Evolutionary conservation across 2,329 filamentous ascomycete genomes (phyloP), one percentile per base, ranked within the genome.

Genomic region (Spiromastix sp.): DNA sequence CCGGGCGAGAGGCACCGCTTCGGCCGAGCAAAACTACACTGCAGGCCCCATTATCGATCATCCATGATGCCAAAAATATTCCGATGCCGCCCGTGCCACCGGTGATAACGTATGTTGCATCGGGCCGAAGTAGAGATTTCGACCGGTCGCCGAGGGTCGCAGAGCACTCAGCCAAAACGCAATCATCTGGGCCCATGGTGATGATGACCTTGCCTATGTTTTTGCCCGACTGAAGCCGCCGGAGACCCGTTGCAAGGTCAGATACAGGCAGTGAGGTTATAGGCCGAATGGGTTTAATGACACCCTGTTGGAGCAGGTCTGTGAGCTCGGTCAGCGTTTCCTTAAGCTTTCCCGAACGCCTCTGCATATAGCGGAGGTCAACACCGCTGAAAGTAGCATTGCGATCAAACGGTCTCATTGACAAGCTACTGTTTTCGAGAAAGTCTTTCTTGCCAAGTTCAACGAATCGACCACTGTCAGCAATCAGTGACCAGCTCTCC

Each of bases 371-470:
- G 9, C 12, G 30, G 11, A 32, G 5, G 20, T 40, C 35, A 12
- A 40, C 12, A 4, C 15, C 17, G 12, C 18, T 22, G 36, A 63
- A 63, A 3, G 51, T 56, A 12, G 54, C 48, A 36, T 52, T 61
- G 4, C 50, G 46, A 4, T 48, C 39, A 29, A 71, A 70, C 0
- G 52, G 44, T 3, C 53, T 45, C 60, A 70, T 62, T 3, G 52
- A 52, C 3, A 70, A 48, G 8, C 49, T 41, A 2, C 50, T 57
- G 19, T 52, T 46, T 0, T 51, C 51, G 1, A 57, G 43, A 1
- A 66, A 47, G 30, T 68, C 63, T 4, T 56, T 47, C 42, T 61
- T 63, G 5, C 62, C 63, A 17, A 69, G 58, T 32, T 70, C 64
- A 0, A 69, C 41, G 50, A 70, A 58, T 3, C 44, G 55, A 0